Evolutionary conservation across 305 asterid genomes (phyloP).

Genomic region (Nicotiana rustica): DNA sequence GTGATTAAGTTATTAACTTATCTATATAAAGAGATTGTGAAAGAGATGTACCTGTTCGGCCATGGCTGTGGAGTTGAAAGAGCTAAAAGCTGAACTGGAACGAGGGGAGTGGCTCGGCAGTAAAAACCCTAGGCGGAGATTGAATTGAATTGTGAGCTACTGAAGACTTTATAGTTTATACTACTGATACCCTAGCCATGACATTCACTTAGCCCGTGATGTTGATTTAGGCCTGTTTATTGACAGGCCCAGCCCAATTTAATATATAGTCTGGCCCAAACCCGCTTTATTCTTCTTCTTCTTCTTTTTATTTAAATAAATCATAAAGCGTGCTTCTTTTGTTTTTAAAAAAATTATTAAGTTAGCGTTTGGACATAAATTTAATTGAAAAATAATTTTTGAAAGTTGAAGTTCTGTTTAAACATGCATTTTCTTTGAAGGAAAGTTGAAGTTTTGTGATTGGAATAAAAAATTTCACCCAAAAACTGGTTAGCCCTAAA

Average conservation of each 20-base stretch:
- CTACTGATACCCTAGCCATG: not conserved
- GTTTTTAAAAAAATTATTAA: too few relatives aligned
- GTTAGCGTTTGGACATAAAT: too few relatives aligned
- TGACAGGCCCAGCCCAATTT: not conserved
- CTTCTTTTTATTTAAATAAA: too few relatives aligned
- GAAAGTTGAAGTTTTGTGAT: too few relatives aligned
- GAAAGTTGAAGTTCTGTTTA: too few relatives aligned
- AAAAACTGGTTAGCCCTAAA: too few relatives aligned
- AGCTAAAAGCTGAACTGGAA: not conserved
- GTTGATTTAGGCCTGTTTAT: not conserved
- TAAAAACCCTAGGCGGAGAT: not conserved
- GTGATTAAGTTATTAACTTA: too few relatives aligned
- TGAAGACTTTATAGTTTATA: not conserved
- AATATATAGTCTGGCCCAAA: not conserved
- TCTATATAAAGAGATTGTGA: not conserved
- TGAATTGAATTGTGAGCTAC: not conserved
- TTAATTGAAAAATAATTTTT: too few relatives aligned
- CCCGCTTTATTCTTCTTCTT: not conserved
- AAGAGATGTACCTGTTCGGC: constrained; percentile 61
- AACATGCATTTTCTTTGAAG: too few relatives aligned
- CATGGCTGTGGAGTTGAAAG: constrained; percentile 46
- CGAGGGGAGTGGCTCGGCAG: constrained; percentile 30
- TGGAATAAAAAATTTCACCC: too few relatives aligned
- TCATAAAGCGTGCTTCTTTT: too few relatives aligned
- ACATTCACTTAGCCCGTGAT: too few relatives aligned